A percentile compares a stretch with the other conserved stretches of the same genome.
Conservation (phyloP, 352 stramenopile species). For the Globisporangium apiculatum region DNA sequence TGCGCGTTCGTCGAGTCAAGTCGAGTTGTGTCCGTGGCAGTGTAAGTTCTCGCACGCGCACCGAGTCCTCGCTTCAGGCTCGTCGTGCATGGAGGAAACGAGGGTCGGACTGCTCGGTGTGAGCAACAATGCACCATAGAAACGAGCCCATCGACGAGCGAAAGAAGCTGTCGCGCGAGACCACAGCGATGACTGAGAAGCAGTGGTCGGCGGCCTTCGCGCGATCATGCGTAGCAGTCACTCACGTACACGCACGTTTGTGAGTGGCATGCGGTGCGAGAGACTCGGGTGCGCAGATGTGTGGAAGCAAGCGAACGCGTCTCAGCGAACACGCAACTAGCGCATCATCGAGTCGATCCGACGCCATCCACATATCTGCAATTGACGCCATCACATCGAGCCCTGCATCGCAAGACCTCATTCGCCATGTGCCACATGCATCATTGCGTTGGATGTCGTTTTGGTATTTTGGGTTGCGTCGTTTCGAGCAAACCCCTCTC, state of each 20-base stretch:
- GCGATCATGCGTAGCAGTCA: not conserved
- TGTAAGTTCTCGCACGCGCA: not conserved
- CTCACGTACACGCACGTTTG: not conserved
- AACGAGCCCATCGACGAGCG: not conserved
- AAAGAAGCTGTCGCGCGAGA: not conserved
- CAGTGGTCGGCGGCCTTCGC: not conserved
- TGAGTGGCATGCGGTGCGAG: not conserved
- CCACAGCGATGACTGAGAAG: not conserved
- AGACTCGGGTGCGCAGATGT: not conserved
- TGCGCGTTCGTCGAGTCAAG: not conserved
- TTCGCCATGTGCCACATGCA: too few relatives aligned
- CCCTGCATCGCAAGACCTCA: too few relatives aligned
- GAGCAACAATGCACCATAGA: not conserved
- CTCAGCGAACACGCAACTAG: too few relatives aligned
- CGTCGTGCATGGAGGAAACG: too few relatives aligned
- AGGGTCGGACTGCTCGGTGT: too few relatives aligned
- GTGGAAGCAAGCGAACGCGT: too few relatives aligned
- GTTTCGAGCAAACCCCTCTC: conserved; percentile 3
- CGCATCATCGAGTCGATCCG: too few relatives aligned
- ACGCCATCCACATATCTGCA: too few relatives aligned
- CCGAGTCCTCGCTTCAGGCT: too few relatives aligned
- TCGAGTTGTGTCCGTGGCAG: conserved; percentile 1
- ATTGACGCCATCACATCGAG: too few relatives aligned
- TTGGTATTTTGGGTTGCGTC: not conserved
- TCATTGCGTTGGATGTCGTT: too few relatives aligned